Base-by-base conservation (phyloP, 2,329 filamentous ascomycete species). In the Xylaria polymorpha region DNA sequence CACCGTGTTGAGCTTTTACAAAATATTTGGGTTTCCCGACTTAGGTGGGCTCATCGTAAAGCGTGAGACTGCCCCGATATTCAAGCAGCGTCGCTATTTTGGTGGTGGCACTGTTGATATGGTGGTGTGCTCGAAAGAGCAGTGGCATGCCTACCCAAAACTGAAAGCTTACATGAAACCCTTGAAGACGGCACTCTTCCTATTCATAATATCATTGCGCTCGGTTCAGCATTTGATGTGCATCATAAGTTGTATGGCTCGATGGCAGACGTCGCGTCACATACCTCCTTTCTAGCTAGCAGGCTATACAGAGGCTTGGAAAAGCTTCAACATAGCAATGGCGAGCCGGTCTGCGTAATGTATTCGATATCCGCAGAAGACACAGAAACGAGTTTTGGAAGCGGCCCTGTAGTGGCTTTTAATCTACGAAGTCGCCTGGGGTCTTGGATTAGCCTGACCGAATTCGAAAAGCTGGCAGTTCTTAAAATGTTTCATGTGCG, bases 1-100 rank as follows among this genome's bases (percentile, higher is more conserved):
- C 73, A 91, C 89, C 0, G 92, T 93, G 0, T 77, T 98, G 50
- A 98, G 94, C 79, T 90, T 98, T 72, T 97, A 98, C 83, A 99
- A 98, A 79, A 94, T 98, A n/a, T 98, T 98, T 79, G 95, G 96
- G 1, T 98, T 98, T 72, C 95, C 95, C 0, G 93, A 98, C 77
- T 84, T 98, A 1, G 95, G 95, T 1, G 94, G 91, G 1, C 81
- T 99, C 67, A 89, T 98, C 37, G 89, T 98, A 14, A 89, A 92
- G 50, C 94, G 93, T 74, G 85, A 88, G 39, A 88, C 92, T 14
- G 88, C 87, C 7, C 79, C 85, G 46, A 77, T 91, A 3, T 90
- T 97, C 56, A 83, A 87, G 39, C 83, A 84, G 50, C 88, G 94
- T 68, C 90, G 84, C 70, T 99, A 97, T 76, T 99, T 99, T 80